Percentiles rank a stretch among this genome's conserved stretches.
Evolutionary conservation across 139 green algal genomes (phyloP).

Genomic region (Chlamydomonas applanata): DNA sequence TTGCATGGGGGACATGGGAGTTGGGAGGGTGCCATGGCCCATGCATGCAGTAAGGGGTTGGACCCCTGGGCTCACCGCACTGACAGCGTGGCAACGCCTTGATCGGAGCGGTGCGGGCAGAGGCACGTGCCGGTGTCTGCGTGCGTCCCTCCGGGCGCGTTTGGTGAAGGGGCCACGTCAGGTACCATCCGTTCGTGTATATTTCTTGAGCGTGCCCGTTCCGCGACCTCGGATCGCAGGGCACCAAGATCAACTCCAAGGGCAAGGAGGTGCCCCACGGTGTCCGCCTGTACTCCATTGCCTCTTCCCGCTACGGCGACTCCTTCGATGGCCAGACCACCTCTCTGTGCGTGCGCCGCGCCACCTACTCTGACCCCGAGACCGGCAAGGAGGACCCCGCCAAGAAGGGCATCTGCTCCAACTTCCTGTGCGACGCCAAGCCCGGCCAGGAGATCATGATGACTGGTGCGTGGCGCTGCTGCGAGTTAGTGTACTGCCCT

Average conservation of each 20-base stretch:
- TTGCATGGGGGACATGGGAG: not conserved
- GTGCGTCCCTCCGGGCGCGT: too few species aligned
- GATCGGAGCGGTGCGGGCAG: too few species aligned
- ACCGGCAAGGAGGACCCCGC: slow-evolving; percentile 87
- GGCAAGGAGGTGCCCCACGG: slow-evolving; percentile 95
- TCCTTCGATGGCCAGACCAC: slow-evolving; percentile 93
- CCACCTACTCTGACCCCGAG: slow-evolving; percentile 87
- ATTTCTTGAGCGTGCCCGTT: too few species aligned
- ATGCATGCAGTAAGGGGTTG: not conserved
- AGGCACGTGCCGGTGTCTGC: too few species aligned
- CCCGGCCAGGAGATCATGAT: slow-evolving; percentile 91
- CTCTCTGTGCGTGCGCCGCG: slow-evolving; percentile 95
- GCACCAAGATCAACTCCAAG: slow-evolving; percentile 92
- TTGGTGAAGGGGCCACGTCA: too few species aligned
- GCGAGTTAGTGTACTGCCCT: too few species aligned
- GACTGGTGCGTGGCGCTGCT: slow-evolving; percentile 75
- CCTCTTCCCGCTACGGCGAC: slow-evolving; percentile 94
- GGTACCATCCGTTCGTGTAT: too few species aligned
- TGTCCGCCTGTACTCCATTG: slow-evolving; percentile 98
- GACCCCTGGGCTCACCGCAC: too few species aligned
- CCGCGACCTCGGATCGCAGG: slow-evolving; percentile 38
- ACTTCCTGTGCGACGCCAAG: slow-evolving; percentile 97
- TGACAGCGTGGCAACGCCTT: too few species aligned
- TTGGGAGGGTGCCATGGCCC: not conserved
- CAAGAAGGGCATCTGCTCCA: slow-evolving; percentile 99